Conservation (phyloP, 257 asterid genomes). For the Jacaranda mimosifolia region DNA sequence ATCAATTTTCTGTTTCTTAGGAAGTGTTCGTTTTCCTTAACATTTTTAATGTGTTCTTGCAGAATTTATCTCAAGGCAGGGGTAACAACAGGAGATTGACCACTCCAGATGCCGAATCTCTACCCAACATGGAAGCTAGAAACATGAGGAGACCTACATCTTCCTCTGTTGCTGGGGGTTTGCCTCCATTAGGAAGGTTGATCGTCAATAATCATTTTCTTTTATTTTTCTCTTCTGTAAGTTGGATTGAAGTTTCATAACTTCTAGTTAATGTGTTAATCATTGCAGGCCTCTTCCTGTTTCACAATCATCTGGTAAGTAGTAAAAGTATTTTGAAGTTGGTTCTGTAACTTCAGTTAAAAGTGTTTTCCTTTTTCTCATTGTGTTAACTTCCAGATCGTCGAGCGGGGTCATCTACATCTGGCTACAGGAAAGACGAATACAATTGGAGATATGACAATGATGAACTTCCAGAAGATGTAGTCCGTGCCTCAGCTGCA, state of each 20-base stretch:
- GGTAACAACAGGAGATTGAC: constrained; percentile 74
- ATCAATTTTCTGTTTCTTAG: constrained; percentile 12
- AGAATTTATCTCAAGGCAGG: constrained; percentile 95
- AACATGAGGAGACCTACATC: constrained; percentile 78
- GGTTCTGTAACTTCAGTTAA: constrained; percentile 8
- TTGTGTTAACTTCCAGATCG: constrained; percentile 62
- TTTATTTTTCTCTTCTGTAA: neutral
- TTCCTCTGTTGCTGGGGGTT: constrained; percentile 90
- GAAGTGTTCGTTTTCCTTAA: constrained; percentile 9
- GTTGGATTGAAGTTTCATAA: constrained; percentile 30
- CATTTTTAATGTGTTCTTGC: constrained; percentile 37
- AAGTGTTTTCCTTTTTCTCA: constrained; percentile 17
- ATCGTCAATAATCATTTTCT: constrained; percentile 27
- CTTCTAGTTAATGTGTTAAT: constrained; percentile 39
- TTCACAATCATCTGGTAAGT: constrained; percentile 85
- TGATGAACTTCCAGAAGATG: constrained; percentile 81
- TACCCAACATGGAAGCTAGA: constrained; percentile 69
- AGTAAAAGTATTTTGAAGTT: constrained; percentile 29
- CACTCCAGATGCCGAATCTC: constrained; percentile 63
- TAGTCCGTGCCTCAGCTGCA: constrained; percentile 82
- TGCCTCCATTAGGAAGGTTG: constrained; percentile 96
- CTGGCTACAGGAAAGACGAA: constrained; percentile 93
- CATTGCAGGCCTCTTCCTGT: constrained; percentile 78
- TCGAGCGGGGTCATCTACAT: constrained; percentile 83
- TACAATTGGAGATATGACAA: constrained; percentile 85